Conservation (phyloP, 1,284 basidiomycete genomes). For the Cystobasidium pallidum region DNA sequence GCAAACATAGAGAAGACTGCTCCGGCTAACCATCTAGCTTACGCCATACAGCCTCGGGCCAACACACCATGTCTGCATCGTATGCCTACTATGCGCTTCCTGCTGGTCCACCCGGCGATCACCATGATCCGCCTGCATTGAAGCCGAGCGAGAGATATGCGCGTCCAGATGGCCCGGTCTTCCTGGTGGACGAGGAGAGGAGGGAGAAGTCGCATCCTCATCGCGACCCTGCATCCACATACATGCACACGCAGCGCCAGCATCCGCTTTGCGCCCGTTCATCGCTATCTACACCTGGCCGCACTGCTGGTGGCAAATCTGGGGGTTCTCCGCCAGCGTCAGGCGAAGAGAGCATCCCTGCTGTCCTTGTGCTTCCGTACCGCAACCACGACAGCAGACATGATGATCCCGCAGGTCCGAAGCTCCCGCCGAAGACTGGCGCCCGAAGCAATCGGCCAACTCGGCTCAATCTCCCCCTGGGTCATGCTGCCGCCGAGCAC, state of each 20-base stretch:
- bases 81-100: neutral
- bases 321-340: neutral
- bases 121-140: neutral
- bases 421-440: neutral
- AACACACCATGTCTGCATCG: neutral
- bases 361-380: conserved; percentile 1
- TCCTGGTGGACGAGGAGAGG: neutral
- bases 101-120: neutral
- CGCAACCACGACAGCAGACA: neutral
- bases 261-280: no score
- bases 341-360: neutral
- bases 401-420: neutral
- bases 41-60: no score
- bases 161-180: neutral
- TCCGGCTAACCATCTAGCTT: no score
- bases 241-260: neutral
- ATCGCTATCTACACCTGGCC: neutral
- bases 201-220: neutral
- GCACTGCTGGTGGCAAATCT: neutral
- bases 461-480: neutral
- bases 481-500: neutral
- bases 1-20: no score
- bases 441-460: neutral
- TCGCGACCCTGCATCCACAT: neutral
- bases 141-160: conserved; percentile 23